Conservation (phyloP, 768 basidiomycete genomes). For the Boletus edulis region DNA sequence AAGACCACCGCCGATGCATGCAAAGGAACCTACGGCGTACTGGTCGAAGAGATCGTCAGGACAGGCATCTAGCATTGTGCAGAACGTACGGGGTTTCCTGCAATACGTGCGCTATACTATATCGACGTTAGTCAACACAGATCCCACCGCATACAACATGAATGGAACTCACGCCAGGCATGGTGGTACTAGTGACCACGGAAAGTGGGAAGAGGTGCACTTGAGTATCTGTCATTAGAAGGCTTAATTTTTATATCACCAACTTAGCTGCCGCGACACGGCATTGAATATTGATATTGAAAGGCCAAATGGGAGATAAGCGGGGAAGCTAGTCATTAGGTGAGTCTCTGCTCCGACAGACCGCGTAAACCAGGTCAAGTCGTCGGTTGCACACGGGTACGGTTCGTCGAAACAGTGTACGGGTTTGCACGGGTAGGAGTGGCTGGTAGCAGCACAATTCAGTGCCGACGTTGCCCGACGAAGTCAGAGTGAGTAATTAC, state of each 20-base stretch:
- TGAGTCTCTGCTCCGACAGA: neutral
- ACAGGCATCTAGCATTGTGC: neutral
- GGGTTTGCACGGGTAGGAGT: too few relatives aligned
- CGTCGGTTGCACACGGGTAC: neutral
- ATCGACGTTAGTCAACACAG: constrained; percentile 1
- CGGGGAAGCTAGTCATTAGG: constrained; percentile 2
- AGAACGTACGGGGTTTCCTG: constrained; percentile 51
- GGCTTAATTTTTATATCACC: constrained; percentile 12
- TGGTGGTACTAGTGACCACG: constrained; percentile 4
- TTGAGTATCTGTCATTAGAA: neutral
- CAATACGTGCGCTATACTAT: constrained; percentile 56
- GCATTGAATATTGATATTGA: neutral
- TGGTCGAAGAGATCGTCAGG: constrained; percentile 29
- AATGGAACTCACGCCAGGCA: constrained; percentile 25
- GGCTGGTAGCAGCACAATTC: too few relatives aligned
- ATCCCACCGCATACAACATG: neutral
- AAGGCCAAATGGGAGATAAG: constrained; percentile 4
- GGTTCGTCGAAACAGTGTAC: too few relatives aligned
- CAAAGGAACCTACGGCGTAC: constrained; percentile 79
- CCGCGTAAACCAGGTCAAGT: neutral
- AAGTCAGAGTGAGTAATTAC: too few relatives aligned
- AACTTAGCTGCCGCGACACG: neutral
- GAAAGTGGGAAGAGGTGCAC: neutral
- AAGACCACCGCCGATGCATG: constrained; percentile 77
- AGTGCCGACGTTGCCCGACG: too few relatives aligned